These are phyloP conservation scores for Galerina marginata DNA, from an alignment of 768 basidiomycete genomes.

Conservation along the genomic window DNA sequence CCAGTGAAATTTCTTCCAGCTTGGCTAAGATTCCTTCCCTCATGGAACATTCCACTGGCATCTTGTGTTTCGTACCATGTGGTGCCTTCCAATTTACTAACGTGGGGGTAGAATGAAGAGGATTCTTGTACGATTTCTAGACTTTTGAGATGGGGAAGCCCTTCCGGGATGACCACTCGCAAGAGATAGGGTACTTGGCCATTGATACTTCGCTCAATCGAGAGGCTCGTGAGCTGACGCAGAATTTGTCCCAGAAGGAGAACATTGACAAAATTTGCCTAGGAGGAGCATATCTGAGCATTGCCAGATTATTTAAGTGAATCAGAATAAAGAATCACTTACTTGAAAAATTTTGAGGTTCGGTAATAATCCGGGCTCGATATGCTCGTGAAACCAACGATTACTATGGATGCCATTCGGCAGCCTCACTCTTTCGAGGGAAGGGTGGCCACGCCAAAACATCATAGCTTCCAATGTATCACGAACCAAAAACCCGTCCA, in stretches of 20 bases:
- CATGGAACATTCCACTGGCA: background rate
- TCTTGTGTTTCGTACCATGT: conserved; percentile 7
- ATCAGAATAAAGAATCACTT: background rate
- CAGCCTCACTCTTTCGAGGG: background rate
- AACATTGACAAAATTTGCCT: conserved; percentile 2
- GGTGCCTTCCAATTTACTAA: background rate
- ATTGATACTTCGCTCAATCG: conserved; percentile 14
- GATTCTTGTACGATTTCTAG: conserved; percentile 6
- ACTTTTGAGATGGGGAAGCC: conserved; percentile 21
- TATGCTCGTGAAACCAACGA: background rate
- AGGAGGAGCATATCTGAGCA: no score
- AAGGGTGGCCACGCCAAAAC: background rate
- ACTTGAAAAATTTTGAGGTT: background rate
- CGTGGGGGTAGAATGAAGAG: background rate
- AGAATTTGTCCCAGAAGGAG: conserved; percentile 15
- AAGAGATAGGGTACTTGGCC: conserved; percentile 27
- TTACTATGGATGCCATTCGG: background rate
- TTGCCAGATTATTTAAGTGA: no score
- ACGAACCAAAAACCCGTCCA: background rate
- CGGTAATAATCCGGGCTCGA: background rate
- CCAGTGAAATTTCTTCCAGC: background rate
- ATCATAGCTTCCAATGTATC: background rate
- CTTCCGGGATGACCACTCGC: conserved; percentile 15
- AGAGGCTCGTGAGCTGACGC: conserved; percentile 16
- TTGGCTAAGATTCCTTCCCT: background rate